These are phyloP conservation scores for Verbascum thapsus DNA, from an alignment of 257 asterid genomes.

Conservation along the genomic window DNA sequence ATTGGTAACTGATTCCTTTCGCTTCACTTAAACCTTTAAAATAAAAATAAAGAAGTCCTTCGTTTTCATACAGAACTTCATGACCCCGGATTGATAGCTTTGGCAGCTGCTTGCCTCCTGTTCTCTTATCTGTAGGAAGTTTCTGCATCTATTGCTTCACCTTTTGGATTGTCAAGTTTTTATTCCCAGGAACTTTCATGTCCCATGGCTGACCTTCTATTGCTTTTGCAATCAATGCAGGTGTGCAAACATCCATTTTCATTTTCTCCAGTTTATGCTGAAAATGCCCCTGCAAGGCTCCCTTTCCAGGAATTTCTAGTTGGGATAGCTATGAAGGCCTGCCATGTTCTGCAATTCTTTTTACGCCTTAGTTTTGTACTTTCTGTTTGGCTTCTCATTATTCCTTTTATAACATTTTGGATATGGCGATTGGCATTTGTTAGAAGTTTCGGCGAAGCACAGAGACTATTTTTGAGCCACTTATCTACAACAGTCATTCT, in stretches of 20 bases:
- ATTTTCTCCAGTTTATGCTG: constrained; percentile 95
- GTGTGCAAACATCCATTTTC: constrained; percentile 97
- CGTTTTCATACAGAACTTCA: not conserved
- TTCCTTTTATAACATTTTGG: constrained; percentile 97
- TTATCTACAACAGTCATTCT: constrained; percentile 79
- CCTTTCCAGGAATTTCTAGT: constrained; percentile 85
- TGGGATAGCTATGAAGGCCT: constrained; percentile 93
- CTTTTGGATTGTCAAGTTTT: not conserved
- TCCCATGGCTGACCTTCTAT: constrained; percentile 13
- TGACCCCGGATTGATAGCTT: not conserved
- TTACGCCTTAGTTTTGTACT: constrained; percentile 92
- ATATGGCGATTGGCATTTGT: constrained; percentile 97
- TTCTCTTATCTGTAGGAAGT: constrained; percentile 8
- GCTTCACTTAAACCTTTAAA: not conserved
- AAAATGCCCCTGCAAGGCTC: constrained; percentile 90
- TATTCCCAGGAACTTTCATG: not conserved
- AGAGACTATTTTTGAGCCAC: constrained; percentile 82
- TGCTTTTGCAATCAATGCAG: constrained; percentile 47
- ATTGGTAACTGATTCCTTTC: too few species aligned
- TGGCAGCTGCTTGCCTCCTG: not conserved
- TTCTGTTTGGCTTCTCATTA: constrained; percentile 94
- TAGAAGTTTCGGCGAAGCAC: constrained; percentile 91
- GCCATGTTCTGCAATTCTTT: constrained; percentile 89
- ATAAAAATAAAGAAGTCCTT: not conserved
- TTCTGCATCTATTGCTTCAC: constrained; percentile 1